A percentile compares a stretch with the other conserved stretches of the same genome.
Conservation (phyloP, 192 early-diverging fungal species). For the Backusella psychrophila region DNA sequence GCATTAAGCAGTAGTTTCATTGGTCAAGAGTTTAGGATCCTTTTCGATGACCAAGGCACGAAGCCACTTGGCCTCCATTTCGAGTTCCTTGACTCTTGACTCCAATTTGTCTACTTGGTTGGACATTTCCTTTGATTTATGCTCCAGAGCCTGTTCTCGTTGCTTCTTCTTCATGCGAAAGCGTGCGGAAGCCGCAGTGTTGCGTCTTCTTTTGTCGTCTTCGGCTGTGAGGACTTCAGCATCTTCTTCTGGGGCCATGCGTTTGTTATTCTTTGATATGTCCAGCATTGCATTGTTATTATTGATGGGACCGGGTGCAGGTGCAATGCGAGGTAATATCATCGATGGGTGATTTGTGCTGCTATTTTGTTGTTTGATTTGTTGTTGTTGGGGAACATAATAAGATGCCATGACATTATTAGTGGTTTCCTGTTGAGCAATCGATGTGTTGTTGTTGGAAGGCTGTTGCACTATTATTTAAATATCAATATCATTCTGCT, state of each 20-base stretch:
- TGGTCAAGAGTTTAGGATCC: slow-evolving; percentile 20
- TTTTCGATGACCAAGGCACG: slow-evolving; percentile 35
- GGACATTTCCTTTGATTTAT: slow-evolving; percentile 78
- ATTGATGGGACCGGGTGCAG: slow-evolving; percentile 3
- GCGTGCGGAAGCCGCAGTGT: slow-evolving; percentile 93
- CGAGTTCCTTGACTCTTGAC: slow-evolving; percentile 76
- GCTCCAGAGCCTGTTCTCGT: slow-evolving; percentile 83
- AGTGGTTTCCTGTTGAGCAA: not conserved
- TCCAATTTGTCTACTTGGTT: slow-evolving; percentile 76
- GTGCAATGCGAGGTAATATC: slow-evolving; percentile 26
- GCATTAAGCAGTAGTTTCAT: not conserved
- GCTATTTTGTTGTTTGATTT: not conserved
- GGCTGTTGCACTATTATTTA: slow-evolving; percentile 6
- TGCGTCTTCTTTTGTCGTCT: slow-evolving; percentile 89
- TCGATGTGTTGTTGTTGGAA: not conserved
- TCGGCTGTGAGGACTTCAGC: slow-evolving; percentile 42
- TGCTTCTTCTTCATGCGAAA: slow-evolving; percentile 95
- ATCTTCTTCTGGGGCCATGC: not conserved
- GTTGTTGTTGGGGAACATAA: not conserved
- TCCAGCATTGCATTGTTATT: not conserved
- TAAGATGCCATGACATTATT: not conserved
- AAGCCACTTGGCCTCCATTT: slow-evolving; percentile 93
- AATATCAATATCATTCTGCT: too few species aligned
- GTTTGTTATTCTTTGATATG: not conserved
- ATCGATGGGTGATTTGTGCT: not conserved